Evolutionary conservation across 2,329 filamentous ascomycete genomes (phyloP).

Genomic region (Blastomyces gilchristii): DNA sequence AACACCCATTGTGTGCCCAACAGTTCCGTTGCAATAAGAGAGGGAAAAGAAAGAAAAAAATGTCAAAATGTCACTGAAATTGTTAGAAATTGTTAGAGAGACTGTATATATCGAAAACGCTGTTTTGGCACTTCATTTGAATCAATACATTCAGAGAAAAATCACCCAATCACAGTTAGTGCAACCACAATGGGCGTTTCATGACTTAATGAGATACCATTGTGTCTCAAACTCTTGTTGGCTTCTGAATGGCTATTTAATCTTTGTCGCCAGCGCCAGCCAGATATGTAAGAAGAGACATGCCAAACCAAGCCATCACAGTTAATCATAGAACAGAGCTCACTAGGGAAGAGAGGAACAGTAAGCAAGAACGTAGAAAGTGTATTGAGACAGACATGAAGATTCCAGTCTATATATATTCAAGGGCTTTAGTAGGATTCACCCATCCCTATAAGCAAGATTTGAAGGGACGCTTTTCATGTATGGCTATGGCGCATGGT

Average conservation of each 20-base stretch:
- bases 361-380: background rate
- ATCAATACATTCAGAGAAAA: background rate
- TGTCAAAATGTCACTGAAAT: background rate
- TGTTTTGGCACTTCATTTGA: background rate
- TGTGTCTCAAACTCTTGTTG: too few species aligned
- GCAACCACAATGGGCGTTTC: background rate
- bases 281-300: background rate
- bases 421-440: background rate
- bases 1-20: background rate
- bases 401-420: background rate
- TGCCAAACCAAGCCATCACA: background rate
- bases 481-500: background rate
- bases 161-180: background rate
- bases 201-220: background rate
- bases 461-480: background rate
- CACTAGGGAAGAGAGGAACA: background rate
- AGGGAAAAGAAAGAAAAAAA: too few species aligned
- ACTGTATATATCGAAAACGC: background rate
- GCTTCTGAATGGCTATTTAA: background rate
- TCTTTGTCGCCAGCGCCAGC: background rate
- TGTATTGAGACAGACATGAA: background rate
- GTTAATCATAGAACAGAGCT: background rate
- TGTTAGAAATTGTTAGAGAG: background rate
- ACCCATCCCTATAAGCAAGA: background rate
- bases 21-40: background rate